Base-by-base conservation (phyloP, 768 basidiomycete species). In the Candolleomyces efflorescens region DNA sequence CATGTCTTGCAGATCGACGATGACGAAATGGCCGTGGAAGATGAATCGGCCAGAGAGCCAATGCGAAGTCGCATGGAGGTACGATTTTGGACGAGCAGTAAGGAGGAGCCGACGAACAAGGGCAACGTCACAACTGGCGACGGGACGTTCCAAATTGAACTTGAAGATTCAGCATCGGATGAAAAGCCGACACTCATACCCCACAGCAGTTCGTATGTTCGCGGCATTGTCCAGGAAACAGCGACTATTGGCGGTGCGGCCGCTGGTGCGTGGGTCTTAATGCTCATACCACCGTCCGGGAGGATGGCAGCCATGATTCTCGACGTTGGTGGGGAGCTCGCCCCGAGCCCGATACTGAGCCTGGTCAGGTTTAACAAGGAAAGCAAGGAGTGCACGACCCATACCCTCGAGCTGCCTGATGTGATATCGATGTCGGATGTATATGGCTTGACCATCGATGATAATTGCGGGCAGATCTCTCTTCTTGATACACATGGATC, bases 361-460 rank as follows among this genome's bases (percentile, higher is more conserved):
- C 64, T 69, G 3, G 55, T 64, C 15, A 53, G 56, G 43, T 65
- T 59, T 22, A 57, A 66, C 24, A 54, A 24, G 5, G 56, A 59
- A n/a, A 55, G 56, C 38, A 53, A 48, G 2, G 44, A 15, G 20
- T 54, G 47, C 12, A 53, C 60, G 15, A 58, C 59, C 45, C 64
- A 66, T 52, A 49, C 55, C 22, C 54, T 71, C 48, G 60, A 62
- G 24, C 36, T 68, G 5, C 68, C 70, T 2, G 26, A 56, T 0
- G 49, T 48, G 47, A 54, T 71, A 9, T 56, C 64, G 41, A 43
- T 65, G 26, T 49, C 56, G 20, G 36, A 46, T 37, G 55, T 67
- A 11, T 56, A 62, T 44, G 67, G 67, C 18, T 55, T 71, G 11
- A 63, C 60, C 27, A 48, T 69, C 24, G 70, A 71, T 49, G 70